A percentile compares a stretch with the other conserved stretches of the same genome.
Conservation (phyloP, 495 filamentous ascomycete species). For the Neurospora sp. region DNA sequence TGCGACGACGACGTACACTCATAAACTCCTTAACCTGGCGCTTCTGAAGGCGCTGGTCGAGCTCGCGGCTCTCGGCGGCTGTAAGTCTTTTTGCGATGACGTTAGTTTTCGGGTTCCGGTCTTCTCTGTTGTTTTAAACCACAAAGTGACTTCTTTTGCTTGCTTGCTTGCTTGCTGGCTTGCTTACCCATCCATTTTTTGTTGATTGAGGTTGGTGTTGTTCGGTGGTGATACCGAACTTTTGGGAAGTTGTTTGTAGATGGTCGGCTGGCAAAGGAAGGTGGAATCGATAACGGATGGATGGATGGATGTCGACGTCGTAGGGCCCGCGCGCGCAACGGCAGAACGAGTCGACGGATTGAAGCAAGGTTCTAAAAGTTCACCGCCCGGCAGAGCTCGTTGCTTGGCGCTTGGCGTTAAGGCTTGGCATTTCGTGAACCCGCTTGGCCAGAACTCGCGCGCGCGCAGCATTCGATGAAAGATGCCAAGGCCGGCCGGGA, state of each 20-base stretch:
- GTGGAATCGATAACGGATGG: neutral
- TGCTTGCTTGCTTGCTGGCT: neutral
- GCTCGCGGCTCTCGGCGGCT: conserved; percentile 76
- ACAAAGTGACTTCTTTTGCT: neutral
- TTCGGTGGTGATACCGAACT: neutral
- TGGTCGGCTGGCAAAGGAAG: neutral
- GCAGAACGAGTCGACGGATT: neutral
- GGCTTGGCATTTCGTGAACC: neutral
- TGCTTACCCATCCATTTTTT: conserved; percentile 5
- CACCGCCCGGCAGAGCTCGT: neutral
- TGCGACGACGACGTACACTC: conserved; percentile 50
- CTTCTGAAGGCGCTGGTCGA: conserved; percentile 83
- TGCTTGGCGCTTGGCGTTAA: neutral
- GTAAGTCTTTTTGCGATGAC: conserved; percentile 46
- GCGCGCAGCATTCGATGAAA: neutral
- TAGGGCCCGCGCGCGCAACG: neutral
- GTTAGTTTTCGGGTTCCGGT: neutral
- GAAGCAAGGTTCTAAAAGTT: neutral
- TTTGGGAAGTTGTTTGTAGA: neutral
- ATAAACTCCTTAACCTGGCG: conserved; percentile 99
- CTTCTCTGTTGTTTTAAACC: neutral
- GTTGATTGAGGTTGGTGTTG: neutral
- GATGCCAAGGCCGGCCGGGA: neutral
- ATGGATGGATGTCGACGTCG: neutral
- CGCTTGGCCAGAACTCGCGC: neutral